Evolutionary conservation across 306 rosid genomes (phyloP).

Genomic region (Calophaca sinica): DNA sequence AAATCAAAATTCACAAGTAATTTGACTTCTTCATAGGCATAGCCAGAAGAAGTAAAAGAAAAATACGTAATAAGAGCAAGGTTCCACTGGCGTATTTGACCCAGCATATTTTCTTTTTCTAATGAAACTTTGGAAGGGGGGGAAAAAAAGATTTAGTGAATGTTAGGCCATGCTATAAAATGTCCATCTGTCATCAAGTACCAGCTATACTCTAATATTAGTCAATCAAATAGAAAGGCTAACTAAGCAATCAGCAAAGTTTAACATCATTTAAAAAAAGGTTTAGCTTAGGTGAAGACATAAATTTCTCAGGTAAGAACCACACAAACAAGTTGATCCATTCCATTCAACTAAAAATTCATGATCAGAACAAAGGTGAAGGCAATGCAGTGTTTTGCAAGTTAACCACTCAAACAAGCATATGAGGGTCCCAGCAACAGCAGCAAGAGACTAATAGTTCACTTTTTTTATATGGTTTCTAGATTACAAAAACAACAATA

Average conservation of each 20-base stretch:
- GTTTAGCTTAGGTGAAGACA: neutral
- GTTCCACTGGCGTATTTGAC: conserved; percentile 2
- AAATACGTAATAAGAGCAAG: neutral
- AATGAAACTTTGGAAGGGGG: neutral
- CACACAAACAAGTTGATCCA: conserved; percentile 19
- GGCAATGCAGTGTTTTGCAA: neutral
- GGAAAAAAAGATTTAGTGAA: neutral
- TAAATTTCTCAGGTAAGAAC: conserved; percentile 22
- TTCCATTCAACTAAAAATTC: conserved; percentile 7
- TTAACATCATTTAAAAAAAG: neutral
- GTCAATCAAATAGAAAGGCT: neutral
- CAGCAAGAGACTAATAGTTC: no score
- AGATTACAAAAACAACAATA: no score
- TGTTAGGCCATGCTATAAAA: neutral
- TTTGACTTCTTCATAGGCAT: conserved; percentile 31
- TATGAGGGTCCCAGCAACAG: no score
- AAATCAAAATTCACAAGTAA: conserved; percentile 25
- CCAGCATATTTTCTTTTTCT: conserved; percentile 3
- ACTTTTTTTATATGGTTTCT: no score
- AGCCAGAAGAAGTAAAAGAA: conserved; percentile 3
- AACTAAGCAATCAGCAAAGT: conserved; percentile 22
- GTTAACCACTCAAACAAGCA: no score
- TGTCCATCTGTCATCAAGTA: neutral
- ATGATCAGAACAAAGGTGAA: neutral
- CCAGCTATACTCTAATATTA: neutral